Percentiles rank a stretch among this genome's conserved stretches.
These are phyloP conservation scores for Pezicula neosporulosa DNA, from an alignment of 2,329 filamentous ascomycete species.

Conservation along the genomic window DNA sequence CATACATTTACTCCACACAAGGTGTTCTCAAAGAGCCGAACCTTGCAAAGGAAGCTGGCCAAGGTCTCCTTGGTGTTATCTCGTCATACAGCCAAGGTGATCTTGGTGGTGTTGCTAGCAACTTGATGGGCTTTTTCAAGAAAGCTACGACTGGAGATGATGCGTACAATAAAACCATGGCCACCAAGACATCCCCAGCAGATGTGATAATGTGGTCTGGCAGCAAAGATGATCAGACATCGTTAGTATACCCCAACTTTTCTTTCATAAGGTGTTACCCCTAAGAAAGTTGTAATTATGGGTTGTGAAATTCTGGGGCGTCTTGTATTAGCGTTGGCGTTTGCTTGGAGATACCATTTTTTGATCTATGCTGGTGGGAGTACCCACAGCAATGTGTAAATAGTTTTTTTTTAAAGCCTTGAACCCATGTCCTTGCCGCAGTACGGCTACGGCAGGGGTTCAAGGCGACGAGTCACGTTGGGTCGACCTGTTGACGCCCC, in stretches of 20 bases:
- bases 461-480: constrained; percentile 30
- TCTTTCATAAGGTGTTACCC: constrained; percentile 41
- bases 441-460: constrained; percentile 22
- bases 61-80: constrained; percentile 57
- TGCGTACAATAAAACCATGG: constrained; percentile 73
- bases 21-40: constrained; percentile 67
- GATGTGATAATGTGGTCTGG: constrained; percentile 99
- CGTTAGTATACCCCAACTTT: constrained; percentile 51
- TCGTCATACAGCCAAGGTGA: constrained; percentile 74
- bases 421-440: constrained; percentile 20
- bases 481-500: constrained; percentile 11
- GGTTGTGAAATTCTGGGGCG: constrained; percentile 61
- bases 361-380: constrained; percentile 9
- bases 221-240: constrained; percentile 93
- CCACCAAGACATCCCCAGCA: constrained; percentile 89
- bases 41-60: constrained; percentile 63
- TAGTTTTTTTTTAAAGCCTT: constrained; percentile 17
- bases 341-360: constrained; percentile 10
- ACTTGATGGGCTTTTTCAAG: constrained; percentile 83
- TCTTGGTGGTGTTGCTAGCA: constrained; percentile 73
- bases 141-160: constrained; percentile 77
- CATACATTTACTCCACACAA: constrained; percentile 67
- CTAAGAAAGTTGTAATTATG: constrained; percentile 57
- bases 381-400: constrained; percentile 12
- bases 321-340: constrained; percentile 40